phyloP scores from a whole-genome alignment of 495 filamentous ascomycete species.

The Darksidea phi region DNA sequence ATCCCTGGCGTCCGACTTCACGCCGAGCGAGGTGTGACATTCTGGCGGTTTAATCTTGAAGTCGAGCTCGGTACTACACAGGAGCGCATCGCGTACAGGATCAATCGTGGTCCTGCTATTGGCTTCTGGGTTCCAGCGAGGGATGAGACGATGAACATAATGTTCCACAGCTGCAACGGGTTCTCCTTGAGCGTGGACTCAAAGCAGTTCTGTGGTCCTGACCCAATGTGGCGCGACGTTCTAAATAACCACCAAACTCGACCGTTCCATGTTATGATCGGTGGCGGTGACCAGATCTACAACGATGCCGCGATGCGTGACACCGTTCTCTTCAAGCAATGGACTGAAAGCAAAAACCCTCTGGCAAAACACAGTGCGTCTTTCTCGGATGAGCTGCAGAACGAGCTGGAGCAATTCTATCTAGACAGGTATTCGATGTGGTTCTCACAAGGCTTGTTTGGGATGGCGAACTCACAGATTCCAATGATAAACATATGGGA shows the following conservation, averaged over 20 bases:
- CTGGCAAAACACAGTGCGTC: conserved; percentile 71
- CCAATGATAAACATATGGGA: conserved; percentile 99
- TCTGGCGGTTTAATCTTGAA: conserved; percentile 95
- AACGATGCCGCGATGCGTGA: conserved; percentile 80
- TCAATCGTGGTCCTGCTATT: conserved; percentile 85
- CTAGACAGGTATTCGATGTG: conserved; percentile 81
- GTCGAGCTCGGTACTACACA: conserved; percentile 76
- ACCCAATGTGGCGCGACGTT: conserved; percentile 95
- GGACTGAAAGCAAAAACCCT: conserved; percentile 78
- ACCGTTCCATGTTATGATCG: conserved; percentile 98
- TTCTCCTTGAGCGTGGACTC: conserved; percentile 80
- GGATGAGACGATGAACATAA: conserved; percentile 91
- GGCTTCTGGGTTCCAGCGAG: conserved; percentile 92
- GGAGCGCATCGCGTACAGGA: conserved; percentile 87
- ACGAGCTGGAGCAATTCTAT: conserved; percentile 84
- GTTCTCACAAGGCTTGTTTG: conserved; percentile 95
- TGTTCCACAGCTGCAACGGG: conserved; percentile 97
- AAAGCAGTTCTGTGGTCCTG: conserved; percentile 78
- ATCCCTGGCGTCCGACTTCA: conserved; percentile 79
- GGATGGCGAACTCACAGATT: conserved; percentile 88
- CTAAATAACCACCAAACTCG: conserved; percentile 87
- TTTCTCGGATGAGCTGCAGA: conserved; percentile 74
- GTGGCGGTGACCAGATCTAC: conserved; percentile 95
- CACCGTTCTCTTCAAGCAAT: conserved; percentile 71
- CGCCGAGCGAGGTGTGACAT: conserved; percentile 82